Base-by-base conservation (phyloP, 495 filamentous ascomycete species). In the Pyrenopolyporus hunteri region DNA sequence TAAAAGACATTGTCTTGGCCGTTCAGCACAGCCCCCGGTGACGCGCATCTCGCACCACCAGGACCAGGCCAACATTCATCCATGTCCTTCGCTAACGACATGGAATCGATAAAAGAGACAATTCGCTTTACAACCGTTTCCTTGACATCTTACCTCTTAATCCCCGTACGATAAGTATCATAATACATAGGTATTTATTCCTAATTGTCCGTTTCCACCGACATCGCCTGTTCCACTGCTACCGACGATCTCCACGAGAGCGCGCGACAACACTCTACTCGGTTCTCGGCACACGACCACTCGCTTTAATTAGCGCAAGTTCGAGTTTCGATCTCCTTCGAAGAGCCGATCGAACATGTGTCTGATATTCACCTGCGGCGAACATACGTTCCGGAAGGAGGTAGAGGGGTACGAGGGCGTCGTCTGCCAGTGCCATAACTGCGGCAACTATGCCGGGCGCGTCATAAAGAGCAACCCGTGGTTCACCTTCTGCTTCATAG, bases 401-500 rank as follows among this genome's bases (percentile, higher is more conserved):
- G 72, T 84, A 13, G 71, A 80, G 52, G 82, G 82, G 13, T 83
- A 81, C 65, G 80, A 84, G 50, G 76, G 78, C 29, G 44, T 82
- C 49, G 68, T 76, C 13, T 84, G 81, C 64, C 79, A 81, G 54
- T 84, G 82, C 57, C 74, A 80, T 57, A 83, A 84, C 71, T 84
- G 82, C 67, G 82, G 82, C 11, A 84, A 84, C 70, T 78, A 76
- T 40, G 70, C 73, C 1, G 82, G 71, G 8, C 73, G 72, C 14
- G 80, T 83, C 37, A 73, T 82, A 52, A 82, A 82, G 62, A 76
- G 74, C 35, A 74, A 82, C 45, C 80, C 81, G 0, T 84, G 81
- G 80, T 84, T 84, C 48, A 84, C 82, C 9, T 82, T 84, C 62
- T 84, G 82, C 70, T 84, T 83, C 57, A 54, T 84, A 28, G 79